Base-by-base conservation (phyloP, 495 filamentous ascomycete species). In the Aspergillus saccharolyticus region DNA sequence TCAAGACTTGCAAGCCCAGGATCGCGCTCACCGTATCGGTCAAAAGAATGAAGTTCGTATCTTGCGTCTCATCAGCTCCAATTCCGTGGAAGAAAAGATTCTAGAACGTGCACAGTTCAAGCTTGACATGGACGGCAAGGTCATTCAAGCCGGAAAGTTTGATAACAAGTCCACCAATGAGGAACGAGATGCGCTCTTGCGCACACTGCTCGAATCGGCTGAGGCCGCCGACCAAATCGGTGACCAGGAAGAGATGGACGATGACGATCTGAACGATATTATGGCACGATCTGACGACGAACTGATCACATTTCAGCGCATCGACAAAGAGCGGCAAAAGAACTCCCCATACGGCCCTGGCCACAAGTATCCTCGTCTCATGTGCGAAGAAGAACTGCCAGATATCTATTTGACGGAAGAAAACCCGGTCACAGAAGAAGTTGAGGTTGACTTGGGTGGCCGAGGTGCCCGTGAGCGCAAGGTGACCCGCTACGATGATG, bases 21-120 rank as follows among this genome's bases (percentile, higher is more conserved):
- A 98, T 86, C 93, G 94, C 85, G 94, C 94, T 20, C 94, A 98
- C 84, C 94, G 94, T 86, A 98, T 98, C 61, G 94, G 94, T 51
- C 94, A 98, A 71, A 98, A 98, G 85, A 98, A 98, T 66, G 94
- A 98, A 74, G 94, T 98, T 33, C 89, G 94, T 25, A 98, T 98
- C 65, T 75, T 98, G 60, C 84, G 94, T 63, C 78, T 98, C 42
- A 98, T 98, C 71, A 96, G 87, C 60, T 93, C 91, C 4, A 95
- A 96, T 63, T 97, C 95, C 1, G 90, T 98, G 17, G 94, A 98
- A 73, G 94, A 98, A 73, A 96, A 97, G 78, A 98, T 98, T 68
- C 77, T 98, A 39, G 95, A 97, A 74, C 89, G 93, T 60, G 94
- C 94, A 0, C 88, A 96, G 67, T 98, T 86, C 78, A 98, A 98